These are phyloP conservation scores for Trichophyton verrucosum DNA, from an alignment of 2,329 filamentous ascomycete species.

Conservation along the genomic window DNA sequence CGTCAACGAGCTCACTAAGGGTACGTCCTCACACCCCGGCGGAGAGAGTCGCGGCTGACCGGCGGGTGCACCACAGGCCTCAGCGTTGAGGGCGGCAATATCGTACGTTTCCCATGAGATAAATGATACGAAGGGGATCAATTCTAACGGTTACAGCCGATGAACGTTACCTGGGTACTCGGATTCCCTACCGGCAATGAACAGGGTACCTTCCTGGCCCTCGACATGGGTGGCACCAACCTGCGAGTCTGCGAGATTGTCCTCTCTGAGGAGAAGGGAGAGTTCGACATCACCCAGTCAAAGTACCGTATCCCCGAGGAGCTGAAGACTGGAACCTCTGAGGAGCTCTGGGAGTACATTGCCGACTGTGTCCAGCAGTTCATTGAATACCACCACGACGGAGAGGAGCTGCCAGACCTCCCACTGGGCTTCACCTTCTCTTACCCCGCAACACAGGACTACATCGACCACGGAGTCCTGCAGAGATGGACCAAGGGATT, in stretches of 20 bases:
- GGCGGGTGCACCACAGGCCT: slow-evolving; percentile 45
- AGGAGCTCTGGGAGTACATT: slow-evolving; percentile 90
- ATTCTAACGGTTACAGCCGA: slow-evolving; percentile 49
- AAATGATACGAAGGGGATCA: background rate
- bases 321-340: slow-evolving; percentile 69
- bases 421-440: slow-evolving; percentile 93
- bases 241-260: slow-evolving; percentile 83
- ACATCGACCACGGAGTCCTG: slow-evolving; percentile 82
- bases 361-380: slow-evolving; percentile 87
- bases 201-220: slow-evolving; percentile 72
- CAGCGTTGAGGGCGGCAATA: slow-evolving; percentile 76
- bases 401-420: slow-evolving; percentile 46
- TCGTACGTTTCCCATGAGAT: slow-evolving; percentile 48
- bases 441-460: slow-evolving; percentile 84
- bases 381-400: slow-evolving; percentile 68
- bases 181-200: slow-evolving; percentile 76
- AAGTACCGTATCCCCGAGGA: slow-evolving; percentile 93
- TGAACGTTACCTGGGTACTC: slow-evolving; percentile 98
- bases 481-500: slow-evolving; percentile 98
- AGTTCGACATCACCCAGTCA: slow-evolving; percentile 89
- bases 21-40: slow-evolving; percentile 33
- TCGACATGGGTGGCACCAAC: slow-evolving; percentile 96
- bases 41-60: slow-evolving; percentile 6
- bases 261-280: slow-evolving; percentile 72
- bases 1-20: slow-evolving; percentile 73